Evolutionary conservation across 2,329 filamentous ascomycete species (phyloP), one percentile per base, ranked within the genome.

Genomic region (Pseudomassariella vexata): DNA sequence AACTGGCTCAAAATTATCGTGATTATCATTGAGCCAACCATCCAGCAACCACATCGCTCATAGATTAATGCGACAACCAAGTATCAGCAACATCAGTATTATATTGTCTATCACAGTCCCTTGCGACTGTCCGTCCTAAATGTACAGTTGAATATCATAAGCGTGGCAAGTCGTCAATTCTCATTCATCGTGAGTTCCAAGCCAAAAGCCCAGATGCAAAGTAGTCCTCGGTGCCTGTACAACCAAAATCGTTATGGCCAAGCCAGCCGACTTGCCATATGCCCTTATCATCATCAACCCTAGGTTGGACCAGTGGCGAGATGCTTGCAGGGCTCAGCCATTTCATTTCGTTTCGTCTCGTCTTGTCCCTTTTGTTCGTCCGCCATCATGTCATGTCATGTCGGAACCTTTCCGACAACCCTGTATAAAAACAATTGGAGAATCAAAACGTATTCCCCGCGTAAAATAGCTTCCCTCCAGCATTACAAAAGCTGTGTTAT

Each of bases 141-240:
- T 11, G 28, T 38, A 38, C 35, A 34, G 17, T 29, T 19, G 19
- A 19, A 31, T 38, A 28, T 38, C 32, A 34, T 34, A 34, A 33
- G 28, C 35, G 28, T 38, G 34, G 27, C 35, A 32, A 38, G 35
- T 38, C 35, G 28, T 38, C 31, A 34, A 24, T 22, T 34, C 18
- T 38, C 35, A 23, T 38, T 25, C 30, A 19, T 38, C 35, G 18
- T 38, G 31, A 38, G 24, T 32, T 24, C 22, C 19, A 24, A 31
- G 19, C 32, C 24, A 11, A 23, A 28, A 11, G n/a, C 18, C 25
- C 32, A 29, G 25, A 34, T 34, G 32, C 25, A 24, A 34, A 17
- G 24, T 14, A 16, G 9, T 20, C 32, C 16, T 34, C 23, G 19
- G 11, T 27, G 18, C 30, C n/a, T n/a, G n/a, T n/a, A n/a, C n/a